These are phyloP conservation scores for Taphrina populina DNA, from an alignment of 1,139 yeast genomes.

Conservation along the genomic window DNA sequence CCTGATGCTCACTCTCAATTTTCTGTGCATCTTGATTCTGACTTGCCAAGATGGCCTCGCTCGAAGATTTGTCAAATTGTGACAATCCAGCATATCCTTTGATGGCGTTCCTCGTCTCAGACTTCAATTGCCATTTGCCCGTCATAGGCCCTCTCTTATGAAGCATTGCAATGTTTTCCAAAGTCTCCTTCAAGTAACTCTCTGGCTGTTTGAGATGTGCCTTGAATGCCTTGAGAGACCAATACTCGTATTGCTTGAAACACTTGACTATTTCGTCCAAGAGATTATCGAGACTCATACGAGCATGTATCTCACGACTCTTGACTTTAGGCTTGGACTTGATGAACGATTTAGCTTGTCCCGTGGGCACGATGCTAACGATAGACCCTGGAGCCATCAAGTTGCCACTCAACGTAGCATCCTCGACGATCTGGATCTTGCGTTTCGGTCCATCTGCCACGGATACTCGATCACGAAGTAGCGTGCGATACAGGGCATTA, in stretches of 20 bases:
- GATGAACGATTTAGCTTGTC: constrained; percentile 42
- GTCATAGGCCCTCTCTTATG: constrained; percentile 97
- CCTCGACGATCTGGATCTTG: constrained; percentile 34
- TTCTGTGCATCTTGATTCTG: constrained; percentile 38
- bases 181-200: constrained; percentile 78
- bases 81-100: constrained; percentile 53
- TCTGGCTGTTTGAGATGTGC: constrained; percentile 97
- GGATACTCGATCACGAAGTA: constrained; percentile 25
- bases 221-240: constrained; percentile 91
- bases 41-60: constrained; percentile 26
- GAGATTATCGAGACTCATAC: constrained; percentile 91
- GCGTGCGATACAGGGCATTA: constrained; percentile 13
- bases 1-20: constrained; percentile 39
- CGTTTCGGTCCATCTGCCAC: constrained; percentile 36
- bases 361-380: constrained; percentile 8
- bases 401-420: constrained; percentile 24
- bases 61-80: constrained; percentile 10
- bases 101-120: constrained; percentile 57
- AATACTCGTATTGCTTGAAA: constrained; percentile 92
- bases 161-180: constrained; percentile 83
- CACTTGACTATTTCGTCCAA: constrained; percentile 82
- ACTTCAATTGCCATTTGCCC: constrained; percentile 81
- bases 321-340: constrained; percentile 57
- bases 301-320: constrained; percentile 80
- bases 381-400: constrained; percentile 23